Percentiles rank a stretch among this genome's conserved stretches.
Evolutionary conservation across 1,284 basidiomycete genomes (phyloP).

Genomic region (Fistulinella cinereoalba): DNA sequence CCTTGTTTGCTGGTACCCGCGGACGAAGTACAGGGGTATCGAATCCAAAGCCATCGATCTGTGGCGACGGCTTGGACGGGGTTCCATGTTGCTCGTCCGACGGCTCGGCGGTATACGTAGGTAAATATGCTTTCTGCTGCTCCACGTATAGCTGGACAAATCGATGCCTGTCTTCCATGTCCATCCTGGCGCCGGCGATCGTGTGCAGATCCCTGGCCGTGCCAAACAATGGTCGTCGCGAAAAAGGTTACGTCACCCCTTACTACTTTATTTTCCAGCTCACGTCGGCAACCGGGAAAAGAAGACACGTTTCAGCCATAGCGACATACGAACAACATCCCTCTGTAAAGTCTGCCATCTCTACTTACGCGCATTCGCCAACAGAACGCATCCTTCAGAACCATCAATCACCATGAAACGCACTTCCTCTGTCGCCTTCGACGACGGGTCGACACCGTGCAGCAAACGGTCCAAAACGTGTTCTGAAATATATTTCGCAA

Average conservation of each 20-base stretch:
- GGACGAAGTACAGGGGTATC: slow-evolving; percentile 59
- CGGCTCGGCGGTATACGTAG: slow-evolving; percentile 43
- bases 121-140: slow-evolving; percentile 46
- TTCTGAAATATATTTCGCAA: slow-evolving; percentile 17
- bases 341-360: slow-evolving; percentile 2
- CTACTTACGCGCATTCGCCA: background rate
- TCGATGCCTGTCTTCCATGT: slow-evolving; percentile 41
- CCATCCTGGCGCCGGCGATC: slow-evolving; percentile 13
- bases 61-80: no score
- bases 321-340: background rate
- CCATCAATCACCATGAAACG: slow-evolving; percentile 21
- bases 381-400: background rate
- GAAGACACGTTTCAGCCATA: background rate
- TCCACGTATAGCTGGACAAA: slow-evolving; percentile 49
- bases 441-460: slow-evolving; percentile 14
- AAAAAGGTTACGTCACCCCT: slow-evolving; percentile 10
- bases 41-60: slow-evolving; percentile 39
- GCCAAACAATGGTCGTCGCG: no score
- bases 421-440: background rate
- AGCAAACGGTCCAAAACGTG: slow-evolving; percentile 27
- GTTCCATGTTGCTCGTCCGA: slow-evolving; percentile 30
- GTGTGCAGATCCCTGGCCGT: no score
- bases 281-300: background rate
- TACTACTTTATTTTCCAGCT: background rate
- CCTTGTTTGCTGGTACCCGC: slow-evolving; percentile 31